phyloP scores from a whole-genome alignment of 2,329 filamentous ascomycete species.

The Botrytis squamosa region DNA sequence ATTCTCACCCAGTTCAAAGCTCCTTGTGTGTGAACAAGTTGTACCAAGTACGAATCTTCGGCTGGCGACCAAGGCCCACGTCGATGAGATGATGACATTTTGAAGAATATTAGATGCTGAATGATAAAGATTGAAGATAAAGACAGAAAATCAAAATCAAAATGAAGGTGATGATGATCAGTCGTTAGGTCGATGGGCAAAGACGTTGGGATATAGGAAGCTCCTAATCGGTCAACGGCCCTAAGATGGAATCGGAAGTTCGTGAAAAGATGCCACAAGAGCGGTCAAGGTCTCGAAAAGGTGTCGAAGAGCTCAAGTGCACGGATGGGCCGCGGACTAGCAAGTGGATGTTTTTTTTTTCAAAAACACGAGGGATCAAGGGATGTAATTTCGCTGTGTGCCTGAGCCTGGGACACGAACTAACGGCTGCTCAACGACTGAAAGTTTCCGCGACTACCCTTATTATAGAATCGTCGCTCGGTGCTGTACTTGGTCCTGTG shows the following conservation, averaged over 20 bases:
- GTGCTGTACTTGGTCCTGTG: slow-evolving; percentile 18
- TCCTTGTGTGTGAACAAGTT: slow-evolving; percentile 69
- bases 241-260: slow-evolving; percentile 1
- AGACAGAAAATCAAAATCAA: slow-evolving; percentile 13
- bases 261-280: slow-evolving; percentile 17
- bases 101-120: slow-evolving; percentile 1
- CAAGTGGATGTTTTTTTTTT: neutral
- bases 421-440: slow-evolving; percentile 23
- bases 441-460: slow-evolving; percentile 17
- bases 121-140: neutral
- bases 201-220: slow-evolving; percentile 20
- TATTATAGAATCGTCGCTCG: slow-evolving; percentile 17
- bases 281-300: slow-evolving; percentile 15
- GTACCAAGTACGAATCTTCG: slow-evolving; percentile 70
- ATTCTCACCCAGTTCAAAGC: slow-evolving; percentile 90
- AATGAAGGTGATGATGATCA: slow-evolving; percentile 6
- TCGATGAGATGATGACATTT: slow-evolving; percentile 50
- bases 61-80: slow-evolving; percentile 80
- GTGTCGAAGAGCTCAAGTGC: slow-evolving; percentile 18
- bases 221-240: slow-evolving; percentile 9
- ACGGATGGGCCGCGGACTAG: slow-evolving; percentile 19
- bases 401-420: slow-evolving; percentile 18
- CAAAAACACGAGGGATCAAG: slow-evolving; percentile 13
- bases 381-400: neutral
- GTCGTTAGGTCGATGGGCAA: slow-evolving; percentile 4